These are phyloP conservation scores for Salvia splendens DNA, from an alignment of 257 asterid species.

Conservation along the genomic window DNA sequence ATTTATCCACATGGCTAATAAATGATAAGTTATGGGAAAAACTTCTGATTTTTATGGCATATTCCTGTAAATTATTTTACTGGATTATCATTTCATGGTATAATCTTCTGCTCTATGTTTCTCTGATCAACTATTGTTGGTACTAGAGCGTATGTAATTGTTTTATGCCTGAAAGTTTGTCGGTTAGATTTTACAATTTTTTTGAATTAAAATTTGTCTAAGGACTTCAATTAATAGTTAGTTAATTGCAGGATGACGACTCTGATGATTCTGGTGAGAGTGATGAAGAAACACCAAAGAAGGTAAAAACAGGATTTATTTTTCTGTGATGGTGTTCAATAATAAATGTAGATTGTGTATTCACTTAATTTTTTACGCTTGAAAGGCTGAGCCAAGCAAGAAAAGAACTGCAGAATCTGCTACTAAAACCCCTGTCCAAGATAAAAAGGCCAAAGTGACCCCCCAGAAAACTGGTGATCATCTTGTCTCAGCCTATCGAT, in stretches of 20 bases:
- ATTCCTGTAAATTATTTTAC: not conserved
- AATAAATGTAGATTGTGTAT: not conserved
- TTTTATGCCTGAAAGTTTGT: not conserved
- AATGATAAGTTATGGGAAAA: not conserved
- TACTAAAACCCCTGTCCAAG: slow-evolving; percentile 70
- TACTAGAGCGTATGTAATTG: not conserved
- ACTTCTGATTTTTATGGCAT: not conserved
- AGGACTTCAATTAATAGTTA: not conserved
- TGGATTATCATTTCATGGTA: not conserved
- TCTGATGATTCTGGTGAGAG: slow-evolving; percentile 56
- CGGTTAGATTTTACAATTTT: not conserved
- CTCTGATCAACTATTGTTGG: not conserved
- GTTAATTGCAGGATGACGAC: slow-evolving; percentile 48
- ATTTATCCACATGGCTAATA: not conserved
- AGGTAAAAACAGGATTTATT: slow-evolving; percentile 44
- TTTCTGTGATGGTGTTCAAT: not conserved
- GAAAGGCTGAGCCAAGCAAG: slow-evolving; percentile 62
- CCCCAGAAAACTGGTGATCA: slow-evolving; percentile 82
- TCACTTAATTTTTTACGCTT: not conserved
- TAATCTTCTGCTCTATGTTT: not conserved
- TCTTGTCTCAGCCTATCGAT: slow-evolving; percentile 3
- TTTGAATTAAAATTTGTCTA: not conserved
- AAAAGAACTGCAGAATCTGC: slow-evolving; percentile 62
- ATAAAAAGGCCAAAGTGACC: slow-evolving; percentile 76
- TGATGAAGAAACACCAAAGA: slow-evolving; percentile 83